Conservation (phyloP, 352 stramenopile genomes). For the Globisporangium cederbergense region DNA sequence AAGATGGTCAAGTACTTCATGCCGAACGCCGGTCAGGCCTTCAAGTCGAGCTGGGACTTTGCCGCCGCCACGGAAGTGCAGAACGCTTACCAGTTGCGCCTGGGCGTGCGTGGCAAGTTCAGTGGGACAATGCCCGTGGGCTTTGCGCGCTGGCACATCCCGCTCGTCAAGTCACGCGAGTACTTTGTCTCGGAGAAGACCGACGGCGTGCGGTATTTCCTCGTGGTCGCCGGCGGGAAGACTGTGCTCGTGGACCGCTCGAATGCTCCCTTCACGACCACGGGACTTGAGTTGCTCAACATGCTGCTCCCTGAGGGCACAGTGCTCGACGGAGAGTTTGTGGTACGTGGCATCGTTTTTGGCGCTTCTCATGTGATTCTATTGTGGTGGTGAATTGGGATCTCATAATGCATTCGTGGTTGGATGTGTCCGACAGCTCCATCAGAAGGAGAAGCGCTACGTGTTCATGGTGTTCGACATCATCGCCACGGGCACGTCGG, state of each 20-base stretch:
- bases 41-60: slow-evolving; percentile 78
- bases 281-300: slow-evolving; percentile 75
- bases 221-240: slow-evolving; percentile 72
- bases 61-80: slow-evolving; percentile 66
- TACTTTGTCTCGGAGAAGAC: slow-evolving; percentile 92
- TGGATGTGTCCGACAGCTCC: slow-evolving; percentile 39
- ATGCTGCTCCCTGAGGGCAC: slow-evolving; percentile 82
- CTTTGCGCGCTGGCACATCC: slow-evolving; percentile 89
- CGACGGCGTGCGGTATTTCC: slow-evolving; percentile 89
- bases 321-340: slow-evolving; percentile 87
- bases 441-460: slow-evolving; percentile 78
- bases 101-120: slow-evolving; percentile 81
- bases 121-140: slow-evolving; percentile 89
- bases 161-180: slow-evolving; percentile 73
- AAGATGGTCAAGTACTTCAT: slow-evolving; percentile 87
- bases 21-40: slow-evolving; percentile 71
- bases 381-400: slow-evolving; percentile 1
- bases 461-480: slow-evolving; percentile 92
- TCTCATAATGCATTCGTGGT: slow-evolving; percentile 4
- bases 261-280: slow-evolving; percentile 74
- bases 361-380: not conserved
- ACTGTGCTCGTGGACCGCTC: slow-evolving; percentile 76
- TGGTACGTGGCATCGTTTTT: slow-evolving; percentile 40
- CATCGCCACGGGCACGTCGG: slow-evolving; percentile 68
- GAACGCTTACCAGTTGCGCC: slow-evolving; percentile 70